Evolutionary conservation across 2,329 filamentous ascomycete species (phyloP), one percentile per base, ranked within the genome.

Genomic region (Nigrospora osmanthi): DNA sequence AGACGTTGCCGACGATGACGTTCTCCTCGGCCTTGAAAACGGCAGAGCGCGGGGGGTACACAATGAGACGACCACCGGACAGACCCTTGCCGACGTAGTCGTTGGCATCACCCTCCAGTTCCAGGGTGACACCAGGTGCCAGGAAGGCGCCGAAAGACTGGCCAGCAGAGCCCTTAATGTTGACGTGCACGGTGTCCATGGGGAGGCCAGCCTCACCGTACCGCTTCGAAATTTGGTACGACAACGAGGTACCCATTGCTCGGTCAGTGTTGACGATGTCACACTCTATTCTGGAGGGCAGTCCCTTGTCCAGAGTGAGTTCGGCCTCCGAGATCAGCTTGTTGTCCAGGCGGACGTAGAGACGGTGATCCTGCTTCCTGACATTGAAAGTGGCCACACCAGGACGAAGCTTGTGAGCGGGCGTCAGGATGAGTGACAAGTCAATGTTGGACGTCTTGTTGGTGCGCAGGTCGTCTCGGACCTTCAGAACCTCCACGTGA

Each of bases 1-100:
- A 97, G 53, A 90, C 87, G 62, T 97, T 97, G 50, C 91, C 91
- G 46, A 96, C 83, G 43, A 97, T 76, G 40, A 96, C 79, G 66
- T 96, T 97, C 72, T 96, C 90, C 67, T 97, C 91, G 1, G 91
- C 89, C 72, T 94, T 95, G 78, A 89, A 97, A 3, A 91, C 85
- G 44, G 91, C 87, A 38, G 85, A 82, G 39, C 90, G 87, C 40
- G 90, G 89, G 49, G 91, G 91, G 65, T 96, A 97, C 59, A 97
- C 78, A 59, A 96, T 95, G 53, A 97, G 70, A 45, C 90, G 86
- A 64, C 91, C 91, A 64, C 91, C 91, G 44, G 90, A 96, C 31
- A 97, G 72, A 61, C 90, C 89, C 75, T 97, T 97, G 54, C 91
- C 91, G 45, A 97, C 90, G 57, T 96, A 97, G 64, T 97, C 91